Evolutionary conservation across 2,329 filamentous ascomycete genomes (phyloP), one percentile per base, ranked within the genome.

Genomic region (Pochonia chlamydosporia): DNA sequence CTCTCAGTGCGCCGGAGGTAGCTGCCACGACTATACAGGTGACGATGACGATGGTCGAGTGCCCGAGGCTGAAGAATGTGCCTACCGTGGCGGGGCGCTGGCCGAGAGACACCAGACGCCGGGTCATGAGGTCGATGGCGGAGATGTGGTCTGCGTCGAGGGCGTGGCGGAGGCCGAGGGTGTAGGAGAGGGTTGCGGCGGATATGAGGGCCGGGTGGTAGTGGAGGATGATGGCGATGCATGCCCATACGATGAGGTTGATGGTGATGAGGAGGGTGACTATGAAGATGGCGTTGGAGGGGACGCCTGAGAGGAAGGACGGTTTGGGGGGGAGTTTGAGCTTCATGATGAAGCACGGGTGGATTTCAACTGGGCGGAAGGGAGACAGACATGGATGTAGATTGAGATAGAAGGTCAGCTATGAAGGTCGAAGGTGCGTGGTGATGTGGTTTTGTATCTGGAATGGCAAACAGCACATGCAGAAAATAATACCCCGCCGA

Each of bases 61-160:
- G 92, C 0, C 93, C 92, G 0, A 97, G 78, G 1, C 87, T 92
- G 72, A 99, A 97, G 64, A 89, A 97, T 1, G 89, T 96, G 37
- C 92, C 93, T 1, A 97, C 92, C 0, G 91, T 92, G 10, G 95
- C 90, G 2, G 92, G 91, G 2, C 81, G 81, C 61, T 93, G 89
- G 16, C 89, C 90, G 0, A 87, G 80, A 1, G 91, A 91, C 31
- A 97, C 82, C 21, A 97, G 79, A 6, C 92, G 83, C 3, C 93
- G 79, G 1, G 93, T 97, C 84, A 95, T 95, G 31, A 97, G 78
- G 67, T 97, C 92, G 59, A 97, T 99, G 53, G 91, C 92, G 57
- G 69, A 68, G 59, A 78, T 79, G 64, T 97, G 93, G 67, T 97
- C 92, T n/a, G 92, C 93, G 61, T 97, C 93, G 39, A 97, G 81